These are phyloP conservation scores for Rhizopogon vinicolor DNA, from an alignment of 768 basidiomycete genomes.

Conservation along the genomic window DNA sequence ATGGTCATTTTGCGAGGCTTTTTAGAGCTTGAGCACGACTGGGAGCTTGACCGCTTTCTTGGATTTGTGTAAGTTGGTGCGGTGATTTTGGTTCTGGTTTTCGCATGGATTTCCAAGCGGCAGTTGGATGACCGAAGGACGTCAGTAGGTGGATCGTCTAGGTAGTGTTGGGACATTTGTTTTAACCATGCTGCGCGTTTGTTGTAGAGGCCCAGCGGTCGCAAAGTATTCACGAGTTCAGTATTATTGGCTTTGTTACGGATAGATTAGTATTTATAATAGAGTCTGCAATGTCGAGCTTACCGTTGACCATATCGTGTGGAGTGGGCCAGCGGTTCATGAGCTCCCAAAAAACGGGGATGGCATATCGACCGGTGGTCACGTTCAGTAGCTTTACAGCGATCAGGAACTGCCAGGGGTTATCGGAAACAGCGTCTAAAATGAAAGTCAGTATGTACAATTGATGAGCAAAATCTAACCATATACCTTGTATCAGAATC, in stretches of 20 bases:
- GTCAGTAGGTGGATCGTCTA: conserved; percentile 36
- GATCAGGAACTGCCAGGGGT: conserved; percentile 69
- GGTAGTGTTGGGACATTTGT: conserved; percentile 46
- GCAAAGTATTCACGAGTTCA: conserved; percentile 43
- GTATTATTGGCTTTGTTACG: conserved; percentile 32
- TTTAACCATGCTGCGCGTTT: conserved; percentile 54
- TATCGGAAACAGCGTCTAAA: conserved; percentile 44
- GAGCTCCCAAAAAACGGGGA: conserved; percentile 62
- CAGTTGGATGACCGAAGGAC: conserved; percentile 28
- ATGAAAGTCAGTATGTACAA: background rate
- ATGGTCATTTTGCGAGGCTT: background rate
- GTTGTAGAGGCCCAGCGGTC: conserved; percentile 55
- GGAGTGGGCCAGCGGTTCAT: conserved; percentile 57
- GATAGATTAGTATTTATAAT: background rate
- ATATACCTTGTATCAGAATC: conserved; percentile 25
- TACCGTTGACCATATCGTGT: conserved; percentile 50
- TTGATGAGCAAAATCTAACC: background rate
- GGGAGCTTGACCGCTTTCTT: background rate
- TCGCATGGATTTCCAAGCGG: background rate
- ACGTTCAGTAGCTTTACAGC: conserved; percentile 68
- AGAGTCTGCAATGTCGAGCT: background rate
- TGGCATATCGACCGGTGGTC: conserved; percentile 56
- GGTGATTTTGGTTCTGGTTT: background rate
- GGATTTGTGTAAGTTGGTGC: background rate
- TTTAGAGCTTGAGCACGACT: background rate